Evolutionary conservation across 2,329 filamentous ascomycete genomes (phyloP), one percentile per base, ranked within the genome.

Genomic region (Botryotinia calthae): DNA sequence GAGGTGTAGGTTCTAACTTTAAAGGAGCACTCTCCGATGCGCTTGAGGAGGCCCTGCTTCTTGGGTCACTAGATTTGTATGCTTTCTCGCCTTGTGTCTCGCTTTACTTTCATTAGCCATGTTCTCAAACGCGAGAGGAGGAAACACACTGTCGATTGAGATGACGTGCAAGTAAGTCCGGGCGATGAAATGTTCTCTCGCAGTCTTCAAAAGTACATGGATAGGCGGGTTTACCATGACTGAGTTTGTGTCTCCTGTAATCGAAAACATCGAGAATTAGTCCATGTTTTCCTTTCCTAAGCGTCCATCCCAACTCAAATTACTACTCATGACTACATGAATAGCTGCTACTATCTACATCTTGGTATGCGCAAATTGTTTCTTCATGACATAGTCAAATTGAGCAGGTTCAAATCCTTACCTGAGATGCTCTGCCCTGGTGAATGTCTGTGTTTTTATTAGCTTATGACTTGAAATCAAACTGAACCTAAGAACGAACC

Each of bases 341-440:
- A 31, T 44, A 20, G n/a, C 37, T 68, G 51, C 25, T 42, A 68
- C 9, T 25, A 44, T 68, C 37, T 56, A 51, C 10, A 31, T 12
- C 34, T 56, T 42, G 40, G 18, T 22, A 12, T 28, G 20, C 48
- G 5, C 34, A 18, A 6, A 18, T 37, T 44, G 18, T 31, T 68
- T 56, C 44, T 65, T 48, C 22, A 44, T 56, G 9, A 1, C 7
- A 54, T 10, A 14, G 10, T 25, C 37, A 56, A 34, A 14, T 40
- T 46, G 22, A 20, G 25, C 44, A 31, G 42, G 28, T 31, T 28
- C 34, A 9, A 18, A 37, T 58, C 62, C 76, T 79, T 76, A 90
- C 88, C 87, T 87, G 59, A 90, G 81, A 80, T 90, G 88, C 78
- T 90, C 88, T 44, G 88, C 88, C 78, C 88, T 83, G 20, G 88